phyloP scores from a whole-genome alignment of 768 basidiomycete species.

The Suillus ampliporus region DNA sequence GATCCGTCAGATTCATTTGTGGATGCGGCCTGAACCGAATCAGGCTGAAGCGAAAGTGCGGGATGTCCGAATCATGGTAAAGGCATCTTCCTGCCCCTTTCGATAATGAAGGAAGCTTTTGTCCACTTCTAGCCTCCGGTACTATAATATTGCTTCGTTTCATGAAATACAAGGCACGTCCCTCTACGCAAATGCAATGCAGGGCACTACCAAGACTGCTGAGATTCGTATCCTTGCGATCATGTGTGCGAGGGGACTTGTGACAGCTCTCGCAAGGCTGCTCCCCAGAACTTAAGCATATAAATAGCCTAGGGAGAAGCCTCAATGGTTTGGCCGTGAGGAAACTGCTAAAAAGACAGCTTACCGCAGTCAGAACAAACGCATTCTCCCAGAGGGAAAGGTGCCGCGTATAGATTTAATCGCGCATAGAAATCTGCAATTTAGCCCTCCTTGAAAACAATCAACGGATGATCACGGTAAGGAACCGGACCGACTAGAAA shows the following conservation, averaged over 20 bases:
- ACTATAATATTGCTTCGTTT: not conserved
- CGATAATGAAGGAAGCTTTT: not conserved
- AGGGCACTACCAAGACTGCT: not conserved
- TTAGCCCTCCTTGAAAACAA: constrained; percentile 9
- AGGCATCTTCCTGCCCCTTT: not conserved
- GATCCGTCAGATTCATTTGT: constrained; percentile 14
- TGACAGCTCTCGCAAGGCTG: not conserved
- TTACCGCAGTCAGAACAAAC: constrained; percentile 8
- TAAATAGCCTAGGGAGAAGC: constrained; percentile 7
- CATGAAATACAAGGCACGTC: not conserved
- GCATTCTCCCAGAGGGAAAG: constrained; percentile 5
- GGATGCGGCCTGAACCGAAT: constrained; percentile 1
- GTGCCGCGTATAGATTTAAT: not conserved
- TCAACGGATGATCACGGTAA: constrained; percentile 8
- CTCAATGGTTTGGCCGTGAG: not conserved
- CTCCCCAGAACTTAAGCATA: not conserved
- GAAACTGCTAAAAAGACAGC: constrained; percentile 9
- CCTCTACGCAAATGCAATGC: not conserved
- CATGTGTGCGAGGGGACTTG: not conserved
- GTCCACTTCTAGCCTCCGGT: constrained; percentile 1
- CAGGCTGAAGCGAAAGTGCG: constrained; percentile 7
- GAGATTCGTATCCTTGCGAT: not conserved
- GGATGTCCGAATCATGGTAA: not conserved
- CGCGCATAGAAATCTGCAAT: constrained; percentile 3
- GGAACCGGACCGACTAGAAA: constrained; percentile 7